Evolutionary conservation across 768 basidiomycete genomes (phyloP).

Genomic region (Pleurotus djamor): DNA sequence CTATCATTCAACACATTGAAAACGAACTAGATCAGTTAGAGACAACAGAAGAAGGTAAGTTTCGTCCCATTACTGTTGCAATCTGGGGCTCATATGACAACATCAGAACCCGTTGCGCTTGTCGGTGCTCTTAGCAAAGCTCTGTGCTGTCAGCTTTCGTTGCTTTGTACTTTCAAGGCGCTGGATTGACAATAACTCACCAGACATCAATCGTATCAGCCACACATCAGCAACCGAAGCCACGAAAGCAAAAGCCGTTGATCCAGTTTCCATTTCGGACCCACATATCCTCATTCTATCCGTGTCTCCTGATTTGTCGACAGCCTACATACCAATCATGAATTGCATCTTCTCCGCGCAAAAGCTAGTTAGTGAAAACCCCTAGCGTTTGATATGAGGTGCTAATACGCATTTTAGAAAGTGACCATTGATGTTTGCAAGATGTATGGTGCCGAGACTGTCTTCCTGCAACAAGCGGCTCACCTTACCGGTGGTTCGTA

Average conservation of each 20-base stretch:
- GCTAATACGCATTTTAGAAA: constrained; percentile 52
- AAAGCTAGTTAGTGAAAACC: constrained; percentile 67
- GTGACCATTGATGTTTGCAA: constrained; percentile 97
- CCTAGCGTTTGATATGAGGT: no score
- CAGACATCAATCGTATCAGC: constrained; percentile 40
- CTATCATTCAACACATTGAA: constrained; percentile 59
- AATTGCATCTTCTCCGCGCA: constrained; percentile 99
- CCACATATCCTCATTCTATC: constrained; percentile 67
- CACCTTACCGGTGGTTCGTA: constrained; percentile 96
- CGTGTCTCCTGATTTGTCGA: constrained; percentile 86
- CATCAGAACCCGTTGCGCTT: constrained; percentile 59
- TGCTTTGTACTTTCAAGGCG: constrained; percentile 11
- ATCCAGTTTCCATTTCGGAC: constrained; percentile 30
- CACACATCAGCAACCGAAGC: constrained; percentile 24
- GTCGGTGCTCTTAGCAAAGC: constrained; percentile 92
- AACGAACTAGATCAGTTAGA: constrained; percentile 57
- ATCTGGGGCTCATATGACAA: neutral
- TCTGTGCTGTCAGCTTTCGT: constrained; percentile 67
- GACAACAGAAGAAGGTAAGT: constrained; percentile 47
- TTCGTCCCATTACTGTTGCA: neutral
- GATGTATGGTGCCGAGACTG: constrained; percentile 82
- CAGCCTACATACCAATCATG: constrained; percentile 98
- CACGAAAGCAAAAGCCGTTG: constrained; percentile 24
- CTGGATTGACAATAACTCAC: constrained; percentile 2
- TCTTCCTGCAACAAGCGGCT: constrained; percentile 96